These are phyloP conservation scores for Lichtheimia hyalospora DNA, from an alignment of 371 early-diverging fungal genomes.

Conservation along the genomic window DNA sequence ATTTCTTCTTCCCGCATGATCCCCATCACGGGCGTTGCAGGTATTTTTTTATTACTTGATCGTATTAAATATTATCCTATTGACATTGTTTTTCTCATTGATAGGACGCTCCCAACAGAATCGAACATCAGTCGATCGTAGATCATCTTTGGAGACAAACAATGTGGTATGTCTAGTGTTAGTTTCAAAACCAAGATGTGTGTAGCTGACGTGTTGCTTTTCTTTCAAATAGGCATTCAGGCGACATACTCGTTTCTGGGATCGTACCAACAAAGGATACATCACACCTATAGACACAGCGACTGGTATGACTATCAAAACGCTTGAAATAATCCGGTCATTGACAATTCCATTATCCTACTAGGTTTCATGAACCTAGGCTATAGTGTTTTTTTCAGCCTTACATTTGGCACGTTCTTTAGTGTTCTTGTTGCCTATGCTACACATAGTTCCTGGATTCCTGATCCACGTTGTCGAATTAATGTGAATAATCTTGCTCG, in stretches of 20 bases:
- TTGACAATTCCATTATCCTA: too few relatives aligned
- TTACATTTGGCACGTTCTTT: conserved; percentile 21
- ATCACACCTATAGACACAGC: conserved; percentile 20
- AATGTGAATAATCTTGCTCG: conserved; percentile 6
- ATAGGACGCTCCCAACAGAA: not conserved
- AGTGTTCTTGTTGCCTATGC: conserved; percentile 19
- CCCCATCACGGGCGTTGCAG: conserved; percentile 10
- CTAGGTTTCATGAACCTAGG: conserved; percentile 22
- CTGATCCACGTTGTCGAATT: conserved; percentile 19
- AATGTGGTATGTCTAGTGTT: too few relatives aligned
- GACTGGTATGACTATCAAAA: conserved; percentile 8
- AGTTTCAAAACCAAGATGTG: too few relatives aligned
- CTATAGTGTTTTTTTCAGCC: conserved; percentile 17
- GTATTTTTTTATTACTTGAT: too few relatives aligned
- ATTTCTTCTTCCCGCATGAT: not conserved
- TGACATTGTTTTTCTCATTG: not conserved
- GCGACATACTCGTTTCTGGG: conserved; percentile 22
- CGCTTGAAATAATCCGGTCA: not conserved
- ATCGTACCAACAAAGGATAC: conserved; percentile 23
- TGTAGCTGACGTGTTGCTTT: too few relatives aligned
- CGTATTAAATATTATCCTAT: not conserved
- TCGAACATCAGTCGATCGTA: too few relatives aligned
- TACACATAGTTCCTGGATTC: conserved; percentile 24
- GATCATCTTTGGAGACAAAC: too few relatives aligned
- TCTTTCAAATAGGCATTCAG: conserved; percentile 7